A percentile compares a stretch with the other conserved stretches of the same genome.
Evolutionary conservation across 1,284 basidiomycete genomes (phyloP).

Genomic region (Pascua sp.): DNA sequence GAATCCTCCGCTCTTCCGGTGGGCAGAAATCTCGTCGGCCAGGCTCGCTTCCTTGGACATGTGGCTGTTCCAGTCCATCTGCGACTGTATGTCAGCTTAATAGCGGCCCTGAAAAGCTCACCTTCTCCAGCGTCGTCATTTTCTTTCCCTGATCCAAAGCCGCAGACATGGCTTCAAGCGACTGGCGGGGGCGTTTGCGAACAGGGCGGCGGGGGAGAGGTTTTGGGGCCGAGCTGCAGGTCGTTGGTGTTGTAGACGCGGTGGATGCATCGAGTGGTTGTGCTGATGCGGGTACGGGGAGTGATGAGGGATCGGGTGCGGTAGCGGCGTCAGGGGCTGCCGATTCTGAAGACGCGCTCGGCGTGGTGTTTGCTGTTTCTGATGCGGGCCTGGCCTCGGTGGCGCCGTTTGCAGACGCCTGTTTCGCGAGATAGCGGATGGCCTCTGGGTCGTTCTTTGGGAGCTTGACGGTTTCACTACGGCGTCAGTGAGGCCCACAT

Average conservation of each 20-base stretch:
- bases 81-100: constrained; percentile 30
- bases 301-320: not conserved
- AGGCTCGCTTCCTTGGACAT: constrained; percentile 25
- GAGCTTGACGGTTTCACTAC: constrained; percentile 42
- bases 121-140: constrained; percentile 50
- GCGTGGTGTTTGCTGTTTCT: not conserved
- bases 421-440: constrained; percentile 23
- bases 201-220: constrained; percentile 16
- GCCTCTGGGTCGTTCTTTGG: constrained; percentile 39
- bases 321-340: not conserved
- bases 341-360: constrained; percentile 3
- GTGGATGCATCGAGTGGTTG: not conserved
- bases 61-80: constrained; percentile 47
- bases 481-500: constrained; percentile 3
- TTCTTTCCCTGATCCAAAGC: constrained; percentile 46
- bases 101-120: constrained; percentile 12
- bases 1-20: constrained; percentile 41
- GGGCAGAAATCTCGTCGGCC: constrained; percentile 38
- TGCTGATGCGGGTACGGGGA: not conserved
- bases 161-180: constrained; percentile 45
- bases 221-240: not conserved
- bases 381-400: not conserved
- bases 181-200: constrained; percentile 42
- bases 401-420: constrained; percentile 1
- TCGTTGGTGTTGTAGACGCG: not conserved